These are phyloP conservation scores for Erodium texanum DNA, from an alignment of 441 rosid species.

Conservation along the genomic window DNA sequence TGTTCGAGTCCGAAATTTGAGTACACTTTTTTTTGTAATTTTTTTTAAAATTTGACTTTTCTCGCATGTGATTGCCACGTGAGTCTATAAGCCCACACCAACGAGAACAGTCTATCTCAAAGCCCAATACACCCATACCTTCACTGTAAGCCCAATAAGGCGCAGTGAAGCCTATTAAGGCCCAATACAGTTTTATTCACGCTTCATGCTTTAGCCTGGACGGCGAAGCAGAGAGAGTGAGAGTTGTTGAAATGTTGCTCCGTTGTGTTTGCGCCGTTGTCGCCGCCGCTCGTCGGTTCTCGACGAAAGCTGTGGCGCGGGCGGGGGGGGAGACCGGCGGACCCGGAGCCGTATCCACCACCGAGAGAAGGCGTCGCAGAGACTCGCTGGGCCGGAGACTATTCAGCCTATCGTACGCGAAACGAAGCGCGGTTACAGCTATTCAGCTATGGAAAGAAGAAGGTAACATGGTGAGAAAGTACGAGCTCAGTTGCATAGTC, in stretches of 20 bases:
- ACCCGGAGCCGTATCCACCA: conserved; percentile 5
- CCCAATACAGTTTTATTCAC: not conserved
- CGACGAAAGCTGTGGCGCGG: conserved; percentile 20
- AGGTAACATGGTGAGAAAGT: conserved; percentile 59
- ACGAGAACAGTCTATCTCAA: too few relatives aligned
- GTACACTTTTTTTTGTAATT: too few relatives aligned
- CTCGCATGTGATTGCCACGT: too few relatives aligned
- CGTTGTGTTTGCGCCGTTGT: conserved; percentile 23
- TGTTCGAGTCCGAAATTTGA: too few relatives aligned
- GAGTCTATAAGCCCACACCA: too few relatives aligned
- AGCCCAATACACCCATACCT: too few relatives aligned
- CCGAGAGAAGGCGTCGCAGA: conserved; percentile 20
- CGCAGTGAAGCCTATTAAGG: too few relatives aligned
- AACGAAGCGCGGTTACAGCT: conserved; percentile 70
- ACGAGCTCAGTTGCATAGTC: conserved; percentile 75
- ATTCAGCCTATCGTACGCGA: conserved; percentile 51
- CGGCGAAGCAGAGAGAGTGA: not conserved
- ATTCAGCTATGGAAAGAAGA: conserved; percentile 73
- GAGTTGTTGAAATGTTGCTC: conserved; percentile 22
- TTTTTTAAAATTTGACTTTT: too few relatives aligned
- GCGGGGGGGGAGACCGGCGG: not conserved
- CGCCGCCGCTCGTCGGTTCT: conserved; percentile 37
- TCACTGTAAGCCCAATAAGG: too few relatives aligned
- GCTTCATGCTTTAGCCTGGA: not conserved
- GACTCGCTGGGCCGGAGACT: conserved; percentile 68